Base-by-base conservation (phyloP, 805 yeast genomes). In the Saccharomyces cerevisiae region DNA sequence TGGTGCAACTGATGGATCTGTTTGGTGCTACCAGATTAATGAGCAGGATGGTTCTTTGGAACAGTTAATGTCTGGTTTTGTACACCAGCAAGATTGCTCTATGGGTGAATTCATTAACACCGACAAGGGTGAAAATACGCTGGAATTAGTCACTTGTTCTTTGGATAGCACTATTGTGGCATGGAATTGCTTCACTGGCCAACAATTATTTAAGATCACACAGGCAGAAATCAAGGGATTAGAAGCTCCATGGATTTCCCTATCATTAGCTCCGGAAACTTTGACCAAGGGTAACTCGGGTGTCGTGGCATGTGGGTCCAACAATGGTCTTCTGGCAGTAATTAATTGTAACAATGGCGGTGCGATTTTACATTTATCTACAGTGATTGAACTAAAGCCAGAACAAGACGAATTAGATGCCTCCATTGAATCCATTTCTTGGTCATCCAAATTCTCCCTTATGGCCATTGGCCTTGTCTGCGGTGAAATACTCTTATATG, bases 1-100 rank as follows among this genome's bases (percentile, higher is more conserved):
- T 66, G 97, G 98, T 57, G 92, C 89, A 24, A 75, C 77, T 6
- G 97, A 91, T 70, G 99, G 99, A 2, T 85, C 96, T 0, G 95
- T 91, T 3, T 92, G 97, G 96, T 89, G 85, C 28, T 94, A 90
- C 67, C 88, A 85, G 64, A 78, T 91, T 46, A 83, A 80, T 76
- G 57, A 60, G 10, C 43, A 54, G 13, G 70, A 71, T 26, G 80
- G 85, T 51, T 70, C 79, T 10, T 70, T 87, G 52, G 89, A 82
- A 55, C 87, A 84, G 66, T 71, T 87, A 41, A 84, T 87, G 85
- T 76, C 85, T 49, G 94, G 92, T 2, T 87, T 85, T 65, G 82
- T 85, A 21, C 98, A 92, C 71, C 83, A 87, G 55, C 71, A 79
- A 55, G 94, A 91, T 61, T 84, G 92, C 67, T 87, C 91, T 30